Percentiles rank a stretch among this genome's conserved stretches.
Conservation (phyloP, 768 basidiomycete genomes). For the Kockovaella imperatae region DNA sequence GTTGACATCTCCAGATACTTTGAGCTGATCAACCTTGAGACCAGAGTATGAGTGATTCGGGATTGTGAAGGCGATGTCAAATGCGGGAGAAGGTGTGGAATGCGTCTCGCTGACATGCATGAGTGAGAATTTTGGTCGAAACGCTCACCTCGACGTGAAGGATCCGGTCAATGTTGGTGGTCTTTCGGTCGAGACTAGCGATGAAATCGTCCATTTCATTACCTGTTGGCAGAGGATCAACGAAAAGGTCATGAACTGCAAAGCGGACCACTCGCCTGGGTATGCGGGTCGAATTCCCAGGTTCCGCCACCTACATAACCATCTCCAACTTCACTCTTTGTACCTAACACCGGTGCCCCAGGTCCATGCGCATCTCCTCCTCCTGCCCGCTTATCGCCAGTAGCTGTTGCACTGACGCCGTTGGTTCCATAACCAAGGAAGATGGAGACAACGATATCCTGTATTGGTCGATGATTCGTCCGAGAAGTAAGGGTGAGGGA, state of each 20-base stretch:
- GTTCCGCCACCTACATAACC: constrained; percentile 51
- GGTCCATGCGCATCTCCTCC: constrained; percentile 1
- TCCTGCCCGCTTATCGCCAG: constrained; percentile 36
- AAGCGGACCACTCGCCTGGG: constrained; percentile 50
- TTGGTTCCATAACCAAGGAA: constrained; percentile 67
- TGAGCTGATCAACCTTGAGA: constrained; percentile 77
- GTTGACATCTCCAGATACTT: constrained; percentile 59
- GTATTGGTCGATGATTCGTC: constrained; percentile 52
- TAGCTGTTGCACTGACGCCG: constrained; percentile 63
- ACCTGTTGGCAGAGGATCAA: constrained; percentile 47
- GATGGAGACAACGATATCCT: constrained; percentile 63
- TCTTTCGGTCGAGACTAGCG: constrained; percentile 54
- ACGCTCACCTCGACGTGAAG: constrained; percentile 59
- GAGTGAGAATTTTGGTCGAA: constrained; percentile 3
- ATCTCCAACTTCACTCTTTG: constrained; percentile 14
- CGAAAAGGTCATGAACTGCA: too few species aligned
- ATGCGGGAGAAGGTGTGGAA: constrained; percentile 64
- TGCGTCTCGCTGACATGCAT: constrained; percentile 43
- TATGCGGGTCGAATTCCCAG: constrained; percentile 72
- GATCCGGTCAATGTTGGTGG: constrained; percentile 71
- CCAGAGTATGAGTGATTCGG: constrained; percentile 66
- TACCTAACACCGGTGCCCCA: not conserved
- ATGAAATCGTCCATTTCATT: constrained; percentile 70
- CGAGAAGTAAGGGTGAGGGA: constrained; percentile 36
- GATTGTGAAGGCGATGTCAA: constrained; percentile 65